Evolutionary conservation across 495 filamentous ascomycete species (phyloP).

Genomic region (Annulohypoxylon nitens): DNA sequence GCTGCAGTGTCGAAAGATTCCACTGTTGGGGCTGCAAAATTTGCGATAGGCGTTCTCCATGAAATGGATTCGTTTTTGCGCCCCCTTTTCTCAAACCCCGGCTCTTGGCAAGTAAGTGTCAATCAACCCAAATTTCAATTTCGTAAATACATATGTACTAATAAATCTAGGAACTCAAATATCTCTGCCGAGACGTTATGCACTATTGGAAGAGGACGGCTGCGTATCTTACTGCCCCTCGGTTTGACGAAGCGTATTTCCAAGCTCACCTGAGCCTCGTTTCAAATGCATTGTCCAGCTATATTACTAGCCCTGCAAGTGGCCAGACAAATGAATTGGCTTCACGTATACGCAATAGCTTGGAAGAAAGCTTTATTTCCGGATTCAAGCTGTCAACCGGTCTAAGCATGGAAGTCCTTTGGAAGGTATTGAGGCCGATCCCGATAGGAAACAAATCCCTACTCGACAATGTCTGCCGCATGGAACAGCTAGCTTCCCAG

Average conservation of each 20-base stretch:
- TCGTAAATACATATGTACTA: conserved; percentile 14
- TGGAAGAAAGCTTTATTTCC: conserved; percentile 60
- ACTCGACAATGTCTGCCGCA: conserved; percentile 67
- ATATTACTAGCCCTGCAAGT: conserved; percentile 39
- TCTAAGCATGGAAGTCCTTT: conserved; percentile 86
- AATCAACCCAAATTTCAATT: background rate
- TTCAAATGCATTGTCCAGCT: conserved; percentile 49
- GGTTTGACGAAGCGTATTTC: conserved; percentile 67
- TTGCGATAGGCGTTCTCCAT: conserved; percentile 54
- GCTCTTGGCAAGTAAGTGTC: conserved; percentile 52
- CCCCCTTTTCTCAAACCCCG: conserved; percentile 39
- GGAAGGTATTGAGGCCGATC: conserved; percentile 73
- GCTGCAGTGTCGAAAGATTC: conserved; percentile 74
- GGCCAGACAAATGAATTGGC: conserved; percentile 48
- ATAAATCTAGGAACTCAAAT: conserved; percentile 45
- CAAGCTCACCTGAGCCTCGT: conserved; percentile 64
- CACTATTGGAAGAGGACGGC: conserved; percentile 72
- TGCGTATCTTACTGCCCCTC: conserved; percentile 54
- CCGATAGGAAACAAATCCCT: conserved; percentile 56
- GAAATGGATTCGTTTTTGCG: conserved; percentile 52
- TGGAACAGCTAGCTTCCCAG: conserved; percentile 77
- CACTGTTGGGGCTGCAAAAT: conserved; percentile 63
- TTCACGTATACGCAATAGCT: conserved; percentile 44
- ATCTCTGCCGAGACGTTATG: conserved; percentile 54
- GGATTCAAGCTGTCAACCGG: conserved; percentile 77